Evolutionary conservation across 2,329 filamentous ascomycete genomes (phyloP), one percentile per base, ranked within the genome.

Genomic region (Fusarium abutilonis): DNA sequence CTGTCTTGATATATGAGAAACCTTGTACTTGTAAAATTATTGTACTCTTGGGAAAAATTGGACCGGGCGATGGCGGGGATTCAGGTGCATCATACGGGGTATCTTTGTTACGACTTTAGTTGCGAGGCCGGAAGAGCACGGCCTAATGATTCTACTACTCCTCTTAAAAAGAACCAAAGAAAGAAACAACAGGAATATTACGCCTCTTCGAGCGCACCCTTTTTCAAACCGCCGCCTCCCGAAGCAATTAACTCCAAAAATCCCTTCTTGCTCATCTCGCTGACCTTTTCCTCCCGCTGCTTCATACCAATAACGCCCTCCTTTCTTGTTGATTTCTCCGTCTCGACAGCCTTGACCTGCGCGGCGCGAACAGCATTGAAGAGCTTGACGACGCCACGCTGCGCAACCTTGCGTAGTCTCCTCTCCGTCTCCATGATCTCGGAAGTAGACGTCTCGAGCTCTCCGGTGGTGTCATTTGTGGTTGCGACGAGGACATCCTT

Each of bases 201-300:
- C 31, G 84, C 84, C 74, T 87, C 84, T 71, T 86, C 84, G 48
- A 88, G 72, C 5, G 76, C 81, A 7, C 82, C 81, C 76, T 85
- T 86, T 70, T 86, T 88, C 67, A 86, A 64, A 19, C 79, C 80
- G 1, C 85, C 84, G 10, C 86, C 86, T 17, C 86, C 85, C 3
- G 83, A 84, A 4, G 86, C 85, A 74, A 99, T 97, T 75, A 98
- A 78, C 60, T 98, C 94, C 75, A 99, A 77, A 79, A 98, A 99
- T 0, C 94, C 93, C 79, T 97, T 91, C 80, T 96, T 96, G 75
- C 90, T 96, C 89, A 99, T 95, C 82, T 98, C 93, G 66, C 92
- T 95, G 48, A 96, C 83, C 79, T 90, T 93, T 78, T 96, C 92
- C 77, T 96, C 90, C 65, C 92, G 86, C 76, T 90, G 87, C 60